phyloP scores from a whole-genome alignment of 2,329 filamentous ascomycete genomes.

The Aquanectria penicillioides region DNA sequence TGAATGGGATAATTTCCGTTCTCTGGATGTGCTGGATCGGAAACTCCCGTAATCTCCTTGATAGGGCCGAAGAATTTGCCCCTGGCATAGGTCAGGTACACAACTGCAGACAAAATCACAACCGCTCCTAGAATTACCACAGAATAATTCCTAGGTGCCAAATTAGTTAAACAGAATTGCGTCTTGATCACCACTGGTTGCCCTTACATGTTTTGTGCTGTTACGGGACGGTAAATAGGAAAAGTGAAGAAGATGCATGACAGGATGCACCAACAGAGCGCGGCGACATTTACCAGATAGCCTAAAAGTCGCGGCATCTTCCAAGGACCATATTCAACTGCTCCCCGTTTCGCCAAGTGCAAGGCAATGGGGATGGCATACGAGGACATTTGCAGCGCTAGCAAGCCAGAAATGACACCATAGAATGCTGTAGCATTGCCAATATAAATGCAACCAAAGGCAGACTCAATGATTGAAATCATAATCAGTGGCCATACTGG shows the following conservation, averaged over 20 bases:
- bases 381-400: slow-evolving; percentile 9
- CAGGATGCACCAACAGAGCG: slow-evolving; percentile 3
- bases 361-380: slow-evolving; percentile 13
- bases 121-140: background rate
- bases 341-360: slow-evolving; percentile 2
- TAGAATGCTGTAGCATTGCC: slow-evolving; percentile 15
- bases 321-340: slow-evolving; percentile 5
- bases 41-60: background rate
- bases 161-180: background rate
- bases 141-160: slow-evolving; percentile 4
- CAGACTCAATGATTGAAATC: background rate
- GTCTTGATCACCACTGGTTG: too few species aligned
- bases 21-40: too few species aligned
- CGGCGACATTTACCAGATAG: background rate
- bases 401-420: slow-evolving; percentile 5
- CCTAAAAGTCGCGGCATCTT: background rate
- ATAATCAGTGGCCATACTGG: slow-evolving; percentile 3
- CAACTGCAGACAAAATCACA: background rate
- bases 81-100: slow-evolving; percentile 2
- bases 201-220: slow-evolving; percentile 1
- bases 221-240: background rate
- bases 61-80: background rate
- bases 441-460: slow-evolving; percentile 1
- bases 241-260: slow-evolving; percentile 1
- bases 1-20: too few species aligned